phyloP scores from a whole-genome alignment of 768 basidiomycete species.

The Mycena epipterygia region DNA sequence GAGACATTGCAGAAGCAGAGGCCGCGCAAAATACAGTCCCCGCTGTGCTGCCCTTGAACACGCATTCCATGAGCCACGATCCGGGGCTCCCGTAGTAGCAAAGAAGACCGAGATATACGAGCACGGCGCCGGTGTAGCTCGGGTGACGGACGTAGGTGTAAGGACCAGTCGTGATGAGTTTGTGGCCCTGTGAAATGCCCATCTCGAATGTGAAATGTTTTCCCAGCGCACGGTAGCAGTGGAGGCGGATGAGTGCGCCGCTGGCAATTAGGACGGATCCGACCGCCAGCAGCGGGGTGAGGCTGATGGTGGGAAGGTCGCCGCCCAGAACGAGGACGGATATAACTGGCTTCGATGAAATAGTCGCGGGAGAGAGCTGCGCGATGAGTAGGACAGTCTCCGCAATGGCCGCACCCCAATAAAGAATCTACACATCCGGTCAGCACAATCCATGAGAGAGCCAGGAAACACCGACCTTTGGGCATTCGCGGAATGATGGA shows the following conservation, averaged over 20 bases:
- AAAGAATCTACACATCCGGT: background rate
- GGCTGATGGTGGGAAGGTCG: background rate
- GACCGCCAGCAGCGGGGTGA: background rate
- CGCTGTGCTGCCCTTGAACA: constrained; percentile 7
- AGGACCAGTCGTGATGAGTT: constrained; percentile 43
- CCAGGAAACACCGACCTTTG: constrained; percentile 4
- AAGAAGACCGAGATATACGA: constrained; percentile 16
- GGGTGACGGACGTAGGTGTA: constrained; percentile 46
- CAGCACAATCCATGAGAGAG: background rate
- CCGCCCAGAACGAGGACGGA: background rate
- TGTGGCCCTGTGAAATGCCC: constrained; percentile 40
- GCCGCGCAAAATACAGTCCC: constrained; percentile 3
- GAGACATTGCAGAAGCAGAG: background rate
- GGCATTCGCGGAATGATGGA: constrained; percentile 9
- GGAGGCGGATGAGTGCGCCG: constrained; percentile 19
- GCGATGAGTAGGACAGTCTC: constrained; percentile 5
- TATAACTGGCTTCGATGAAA: background rate
- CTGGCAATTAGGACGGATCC: background rate
- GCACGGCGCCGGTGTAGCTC: constrained; percentile 38
- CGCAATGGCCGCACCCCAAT: constrained; percentile 4
- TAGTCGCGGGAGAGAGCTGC: background rate
- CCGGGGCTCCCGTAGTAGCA: constrained; percentile 20
- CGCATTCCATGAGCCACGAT: constrained; percentile 30
- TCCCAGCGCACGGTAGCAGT: constrained; percentile 37
- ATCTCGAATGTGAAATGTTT: constrained; percentile 46